These are phyloP conservation scores for Salix caprea DNA, from an alignment of 345 rosid genomes.

Conservation along the genomic window DNA sequence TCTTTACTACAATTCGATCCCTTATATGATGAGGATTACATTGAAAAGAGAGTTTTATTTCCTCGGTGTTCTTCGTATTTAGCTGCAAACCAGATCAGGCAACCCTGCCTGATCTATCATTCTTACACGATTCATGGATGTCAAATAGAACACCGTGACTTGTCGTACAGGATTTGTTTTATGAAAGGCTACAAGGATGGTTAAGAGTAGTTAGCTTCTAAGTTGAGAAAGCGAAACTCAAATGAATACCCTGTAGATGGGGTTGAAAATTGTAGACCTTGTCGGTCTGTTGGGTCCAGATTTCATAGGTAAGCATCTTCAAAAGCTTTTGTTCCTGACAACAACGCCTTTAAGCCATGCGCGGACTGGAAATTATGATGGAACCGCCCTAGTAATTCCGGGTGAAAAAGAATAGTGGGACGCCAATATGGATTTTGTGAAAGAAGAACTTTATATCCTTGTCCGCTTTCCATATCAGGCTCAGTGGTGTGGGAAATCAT, in stretches of 20 bases:
- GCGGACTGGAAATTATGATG: constrained; percentile 4
- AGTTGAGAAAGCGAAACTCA: not conserved
- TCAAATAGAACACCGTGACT: not conserved
- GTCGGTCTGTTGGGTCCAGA: not conserved
- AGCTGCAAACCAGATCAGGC: not conserved
- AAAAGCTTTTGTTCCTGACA: not conserved
- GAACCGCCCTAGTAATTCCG: not conserved
- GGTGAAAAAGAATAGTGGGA: not conserved
- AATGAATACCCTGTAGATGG: not conserved
- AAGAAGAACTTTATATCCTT: not conserved
- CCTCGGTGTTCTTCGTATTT: not conserved
- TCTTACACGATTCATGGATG: not conserved
- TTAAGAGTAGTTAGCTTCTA: not conserved
- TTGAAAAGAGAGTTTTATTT: not conserved
- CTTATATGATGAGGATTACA: not conserved
- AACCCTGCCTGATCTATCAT: not conserved
- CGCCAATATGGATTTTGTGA: not conserved
- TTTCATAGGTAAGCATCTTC: not conserved
- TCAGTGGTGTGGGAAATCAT: not conserved
- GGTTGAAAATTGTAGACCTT: not conserved
- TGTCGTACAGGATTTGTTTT: not conserved
- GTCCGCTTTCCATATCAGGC: not conserved
- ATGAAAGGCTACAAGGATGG: not conserved
- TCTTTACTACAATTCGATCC: not conserved
- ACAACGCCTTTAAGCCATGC: not conserved